Evolutionary conservation across 306 rosid species (phyloP), one percentile per base, ranked within the genome.

Genomic region (Vigna mungo): DNA sequence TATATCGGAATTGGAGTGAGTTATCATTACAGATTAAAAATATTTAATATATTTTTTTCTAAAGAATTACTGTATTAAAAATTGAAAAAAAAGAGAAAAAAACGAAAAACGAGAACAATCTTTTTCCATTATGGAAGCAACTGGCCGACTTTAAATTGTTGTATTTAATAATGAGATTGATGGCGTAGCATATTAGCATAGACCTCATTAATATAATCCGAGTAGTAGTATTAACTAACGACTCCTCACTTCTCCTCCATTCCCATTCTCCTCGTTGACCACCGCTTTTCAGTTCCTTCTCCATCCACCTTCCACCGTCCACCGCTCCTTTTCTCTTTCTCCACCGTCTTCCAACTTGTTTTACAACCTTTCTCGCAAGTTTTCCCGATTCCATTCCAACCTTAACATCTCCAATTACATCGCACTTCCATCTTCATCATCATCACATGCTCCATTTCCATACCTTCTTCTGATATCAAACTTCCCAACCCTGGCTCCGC

Each of bases 401-500:
- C 81, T 68, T 62, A 55, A 65, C 69, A 52, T 30, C 18, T 61
- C 2, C 20, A 10, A 18, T 36, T 27, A 36, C 79, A 58, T 7
- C n/a, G 36, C 65, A 25, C 65, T 13, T 12, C 39, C 27, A 18
- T 9, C 27, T 43, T 17, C 71, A 9, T 9, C 44, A 7, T 8
- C 46, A 41, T 36, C 8, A 34, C 46, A 41, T 41, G 46, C 46
- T 41, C 46, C 46, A 41, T 41, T 41, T 44, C 11, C 17, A 39
- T 0, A 73, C 25, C 4, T 61, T 9, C 25, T 39, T 63, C 23
- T 80, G 55, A 43, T 9, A 80, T 52, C 25, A 15, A 58, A 2
- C 17, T 36, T n/a, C 49, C 18, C 39, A 37, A 87, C 30, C 21
- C 95, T 94, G 98, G 96, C 73, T 88, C 75, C 78, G 2, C 66